phyloP scores from a whole-genome alignment of 495 filamentous ascomycete genomes.

The Penicillium soppii region DNA sequence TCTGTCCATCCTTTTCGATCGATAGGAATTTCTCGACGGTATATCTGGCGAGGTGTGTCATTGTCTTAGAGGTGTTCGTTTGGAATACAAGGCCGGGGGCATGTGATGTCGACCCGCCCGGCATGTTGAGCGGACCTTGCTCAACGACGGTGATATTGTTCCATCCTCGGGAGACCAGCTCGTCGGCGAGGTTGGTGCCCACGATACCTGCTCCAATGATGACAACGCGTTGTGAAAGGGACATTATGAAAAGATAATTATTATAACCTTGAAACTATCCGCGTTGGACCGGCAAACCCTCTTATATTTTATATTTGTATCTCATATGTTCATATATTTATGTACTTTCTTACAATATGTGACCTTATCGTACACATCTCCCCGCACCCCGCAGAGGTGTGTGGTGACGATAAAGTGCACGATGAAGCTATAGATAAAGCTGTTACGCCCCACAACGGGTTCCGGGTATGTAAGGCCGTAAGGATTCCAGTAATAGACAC shows the following conservation, averaged over 20 bases:
- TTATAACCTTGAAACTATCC: not conserved
- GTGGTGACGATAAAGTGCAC: not conserved
- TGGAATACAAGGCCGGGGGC: conserved; percentile 55
- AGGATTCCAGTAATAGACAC: not conserved
- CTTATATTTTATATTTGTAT: too few species aligned
- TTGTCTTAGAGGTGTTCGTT: conserved; percentile 47
- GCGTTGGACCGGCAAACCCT: not conserved
- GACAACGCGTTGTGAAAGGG: conserved; percentile 36
- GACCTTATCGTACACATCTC: not conserved
- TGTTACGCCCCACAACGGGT: conserved; percentile 9
- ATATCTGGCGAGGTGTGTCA: conserved; percentile 49
- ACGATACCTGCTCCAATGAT: conserved; percentile 57
- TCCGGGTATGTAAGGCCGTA: conserved; percentile 8
- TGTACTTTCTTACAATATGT: conserved; percentile 1
- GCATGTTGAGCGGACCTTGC: conserved; percentile 50
- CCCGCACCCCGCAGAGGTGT: not conserved
- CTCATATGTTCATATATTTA: not conserved
- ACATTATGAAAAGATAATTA: conserved; percentile 11
- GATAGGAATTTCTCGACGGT: conserved; percentile 48
- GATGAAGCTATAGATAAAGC: not conserved
- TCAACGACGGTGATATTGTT: conserved; percentile 53
- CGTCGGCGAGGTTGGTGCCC: conserved; percentile 52
- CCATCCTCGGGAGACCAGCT: conserved; percentile 51
- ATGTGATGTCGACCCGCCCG: conserved; percentile 53
- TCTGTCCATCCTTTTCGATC: conserved; percentile 36